phyloP scores from a whole-genome alignment of 225 moss, liverwort and hornwort genomes.

The Ulota crispa region DNA sequence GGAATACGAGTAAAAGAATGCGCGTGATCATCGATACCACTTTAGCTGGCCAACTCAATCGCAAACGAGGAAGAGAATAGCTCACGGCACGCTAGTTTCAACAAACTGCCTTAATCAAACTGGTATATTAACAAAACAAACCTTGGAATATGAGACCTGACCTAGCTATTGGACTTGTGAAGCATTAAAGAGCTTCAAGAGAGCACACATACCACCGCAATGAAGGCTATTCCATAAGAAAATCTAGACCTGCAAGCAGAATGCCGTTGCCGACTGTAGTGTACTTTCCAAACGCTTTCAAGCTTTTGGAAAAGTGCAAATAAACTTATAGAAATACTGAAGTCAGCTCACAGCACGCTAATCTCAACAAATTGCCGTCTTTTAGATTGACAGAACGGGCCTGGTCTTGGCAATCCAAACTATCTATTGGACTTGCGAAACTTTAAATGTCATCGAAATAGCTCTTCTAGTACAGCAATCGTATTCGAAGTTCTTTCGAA shows the following conservation, averaged over 20 bases:
- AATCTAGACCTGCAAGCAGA: background rate
- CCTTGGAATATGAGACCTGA: background rate
- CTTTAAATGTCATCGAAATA: background rate
- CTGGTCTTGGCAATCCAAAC: background rate
- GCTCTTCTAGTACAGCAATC: background rate
- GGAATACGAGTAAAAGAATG: background rate
- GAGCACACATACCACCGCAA: background rate
- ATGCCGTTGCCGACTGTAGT: background rate
- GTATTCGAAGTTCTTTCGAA: background rate
- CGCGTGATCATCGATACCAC: background rate
- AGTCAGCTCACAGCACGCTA: background rate
- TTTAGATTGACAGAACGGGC: background rate
- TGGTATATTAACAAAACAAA: background rate
- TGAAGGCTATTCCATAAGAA: background rate
- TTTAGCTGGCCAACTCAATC: background rate
- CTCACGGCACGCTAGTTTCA: background rate
- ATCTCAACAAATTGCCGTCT: background rate
- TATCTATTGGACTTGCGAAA: background rate
- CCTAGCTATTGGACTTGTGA: background rate
- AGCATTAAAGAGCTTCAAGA: background rate
- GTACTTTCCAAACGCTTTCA: background rate
- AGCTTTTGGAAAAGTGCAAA: background rate
- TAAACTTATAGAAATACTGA: background rate
- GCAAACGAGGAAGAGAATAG: background rate
- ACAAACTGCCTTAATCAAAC: background rate